Conservation (phyloP, 169 alveolate genomes). For the Plasmodium relictum region DNA sequence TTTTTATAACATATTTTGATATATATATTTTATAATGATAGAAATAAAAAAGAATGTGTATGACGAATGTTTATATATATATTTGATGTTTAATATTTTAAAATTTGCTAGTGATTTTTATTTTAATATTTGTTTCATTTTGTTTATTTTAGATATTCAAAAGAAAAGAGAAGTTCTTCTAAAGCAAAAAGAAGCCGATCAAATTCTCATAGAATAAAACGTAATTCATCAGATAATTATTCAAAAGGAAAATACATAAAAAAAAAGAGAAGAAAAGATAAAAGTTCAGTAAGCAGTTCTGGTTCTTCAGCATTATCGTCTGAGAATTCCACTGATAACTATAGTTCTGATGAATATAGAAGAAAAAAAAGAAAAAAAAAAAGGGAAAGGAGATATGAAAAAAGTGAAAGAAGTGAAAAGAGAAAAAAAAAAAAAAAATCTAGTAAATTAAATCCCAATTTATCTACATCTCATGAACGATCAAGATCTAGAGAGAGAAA, state of each 20-base stretch:
- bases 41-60: background rate
- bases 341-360: slow-evolving; percentile 22
- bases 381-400: slow-evolving; percentile 15
- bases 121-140: background rate
- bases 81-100: background rate
- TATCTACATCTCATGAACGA: slow-evolving; percentile 86
- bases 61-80: background rate
- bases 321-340: slow-evolving; percentile 5
- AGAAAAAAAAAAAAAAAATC: slow-evolving; percentile 69
- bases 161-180: slow-evolving; percentile 2
- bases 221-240: slow-evolving; percentile 19
- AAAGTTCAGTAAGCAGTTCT: slow-evolving; percentile 8
- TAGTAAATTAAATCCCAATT: slow-evolving; percentile 77
- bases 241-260: slow-evolving; percentile 3
- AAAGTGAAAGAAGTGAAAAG: slow-evolving; percentile 12
- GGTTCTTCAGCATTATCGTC: background rate
- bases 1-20: background rate
- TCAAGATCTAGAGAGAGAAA: slow-evolving; percentile 87
- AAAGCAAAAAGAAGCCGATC: slow-evolving; percentile 16
- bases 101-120: background rate
- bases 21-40: background rate
- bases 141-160: background rate
- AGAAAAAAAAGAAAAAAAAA: slow-evolving; percentile 4
- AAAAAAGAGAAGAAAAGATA: slow-evolving; percentile 14
- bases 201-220: background rate